phyloP scores from a whole-genome alignment of 2,329 filamentous ascomycete genomes.

The Scedosporium apiospermum region DNA sequence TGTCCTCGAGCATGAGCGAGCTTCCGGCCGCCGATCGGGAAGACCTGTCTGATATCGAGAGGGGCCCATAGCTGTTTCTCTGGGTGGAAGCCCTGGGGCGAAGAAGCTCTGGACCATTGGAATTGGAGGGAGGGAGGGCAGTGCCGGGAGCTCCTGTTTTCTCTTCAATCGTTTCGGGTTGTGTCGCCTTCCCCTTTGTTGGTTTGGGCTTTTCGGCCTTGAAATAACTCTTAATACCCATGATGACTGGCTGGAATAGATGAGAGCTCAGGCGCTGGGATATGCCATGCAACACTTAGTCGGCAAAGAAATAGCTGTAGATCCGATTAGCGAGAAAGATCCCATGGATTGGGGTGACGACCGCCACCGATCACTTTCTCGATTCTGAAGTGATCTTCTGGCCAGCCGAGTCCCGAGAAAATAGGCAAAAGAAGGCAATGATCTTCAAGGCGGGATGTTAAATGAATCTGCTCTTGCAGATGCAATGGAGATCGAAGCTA shows the following conservation, averaged over 20 bases:
- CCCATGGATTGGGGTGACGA: too few species aligned
- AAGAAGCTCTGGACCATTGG: constrained; percentile 27
- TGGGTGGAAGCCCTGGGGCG: constrained; percentile 40
- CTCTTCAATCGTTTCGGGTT: not conserved
- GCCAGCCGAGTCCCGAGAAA: too few species aligned
- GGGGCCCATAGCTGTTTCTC: constrained; percentile 39
- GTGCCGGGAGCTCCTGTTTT: not conserved
- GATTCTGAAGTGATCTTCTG: too few species aligned
- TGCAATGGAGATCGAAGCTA: too few species aligned
- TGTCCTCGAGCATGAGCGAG: constrained; percentile 55
- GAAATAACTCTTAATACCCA: constrained; percentile 57
- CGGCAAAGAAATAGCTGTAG: too few species aligned
- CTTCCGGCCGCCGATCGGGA: constrained; percentile 27
- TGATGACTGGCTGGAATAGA: constrained; percentile 19
- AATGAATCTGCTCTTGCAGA: too few species aligned
- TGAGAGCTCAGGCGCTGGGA: too few species aligned
- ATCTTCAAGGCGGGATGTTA: too few species aligned
- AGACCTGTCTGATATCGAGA: constrained; percentile 42
- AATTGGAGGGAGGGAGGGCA: constrained; percentile 15
- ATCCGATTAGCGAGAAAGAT: too few species aligned
- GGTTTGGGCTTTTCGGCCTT: constrained; percentile 37
- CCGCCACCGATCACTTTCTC: too few species aligned
- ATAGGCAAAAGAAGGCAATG: too few species aligned
- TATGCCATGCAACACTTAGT: too few species aligned
- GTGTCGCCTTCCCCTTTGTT: constrained; percentile 1